Percentiles rank a stretch among this genome's conserved stretches.
phyloP scores from a whole-genome alignment of 768 basidiomycete species.

The Trichaptum fuscoviolaceum region DNA sequence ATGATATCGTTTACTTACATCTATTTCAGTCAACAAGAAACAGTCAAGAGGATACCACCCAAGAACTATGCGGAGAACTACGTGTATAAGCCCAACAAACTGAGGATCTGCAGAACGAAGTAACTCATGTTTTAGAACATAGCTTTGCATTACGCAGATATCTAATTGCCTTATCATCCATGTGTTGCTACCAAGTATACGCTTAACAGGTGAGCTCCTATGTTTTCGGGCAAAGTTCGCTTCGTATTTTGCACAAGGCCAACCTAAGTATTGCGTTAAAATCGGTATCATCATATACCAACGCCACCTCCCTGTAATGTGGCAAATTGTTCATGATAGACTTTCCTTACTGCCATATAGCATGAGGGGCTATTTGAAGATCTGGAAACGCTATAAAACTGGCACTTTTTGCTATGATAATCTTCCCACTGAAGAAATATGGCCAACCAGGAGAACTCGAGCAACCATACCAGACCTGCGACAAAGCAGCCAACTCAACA shows the following conservation, averaged over 20 bases:
- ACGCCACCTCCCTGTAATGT: neutral
- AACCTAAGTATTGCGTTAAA: neutral
- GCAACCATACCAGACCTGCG: neutral
- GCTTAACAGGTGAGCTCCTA: neutral
- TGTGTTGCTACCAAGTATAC: neutral
- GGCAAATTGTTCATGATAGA: neutral
- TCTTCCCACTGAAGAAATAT: neutral
- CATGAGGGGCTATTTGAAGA: neutral
- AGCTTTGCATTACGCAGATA: neutral
- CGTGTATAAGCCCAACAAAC: slow-evolving; percentile 70
- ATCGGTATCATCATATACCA: neutral
- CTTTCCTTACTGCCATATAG: too few relatives aligned
- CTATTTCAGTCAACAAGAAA: slow-evolving; percentile 46
- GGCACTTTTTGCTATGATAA: neutral
- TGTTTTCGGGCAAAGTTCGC: neutral
- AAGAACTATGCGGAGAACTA: slow-evolving; percentile 94
- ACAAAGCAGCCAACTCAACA: neutral
- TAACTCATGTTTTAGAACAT: slow-evolving; percentile 38
- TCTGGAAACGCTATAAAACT: neutral
- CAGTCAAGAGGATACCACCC: slow-evolving; percentile 65
- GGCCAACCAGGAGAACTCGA: neutral
- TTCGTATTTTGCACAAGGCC: too few relatives aligned
- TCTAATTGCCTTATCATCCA: neutral
- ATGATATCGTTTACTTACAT: slow-evolving; percentile 12
- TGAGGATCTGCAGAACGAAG: slow-evolving; percentile 87